Evolutionary conservation across 495 filamentous ascomycete species (phyloP), one percentile per base, ranked within the genome.

Genomic region (Rostrohypoxylon terebratum): DNA sequence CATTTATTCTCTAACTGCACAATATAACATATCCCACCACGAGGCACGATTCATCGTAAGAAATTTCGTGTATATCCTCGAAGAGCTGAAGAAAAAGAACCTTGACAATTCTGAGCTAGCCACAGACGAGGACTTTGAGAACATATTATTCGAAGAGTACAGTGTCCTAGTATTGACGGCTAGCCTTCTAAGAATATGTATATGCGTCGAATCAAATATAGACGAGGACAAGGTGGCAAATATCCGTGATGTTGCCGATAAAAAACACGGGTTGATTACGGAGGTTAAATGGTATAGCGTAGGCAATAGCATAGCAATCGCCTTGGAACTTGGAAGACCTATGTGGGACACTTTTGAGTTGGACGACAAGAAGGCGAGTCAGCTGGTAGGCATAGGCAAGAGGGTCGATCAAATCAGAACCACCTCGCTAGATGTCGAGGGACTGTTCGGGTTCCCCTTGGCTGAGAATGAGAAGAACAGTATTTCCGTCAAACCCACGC

Each of bases 311-410:
- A 2, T 40, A 16, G 55, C 64, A 6, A 20, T 53, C 7, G 14
- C 21, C 20, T 34, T 67, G 14, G 54, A 67, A 34, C 31, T 67
- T 34, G 55, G 54, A 33, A 60, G 45, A 18, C 55, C 64, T 14
- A 21, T 53, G 8, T 67, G 64, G 64, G 54, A 67, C 0, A 20
- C 45, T 13, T 67, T 34, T 18, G 21, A 21, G 25, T 13, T 67
- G 45, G 64, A 67, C n/a, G 54, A 60, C 14, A 20, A n/a, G 3
- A 60, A 59, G 28, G 64, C 33, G 20, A 8, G 7, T 13, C 14
- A 14, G 28, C 20, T 51, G 20, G 20, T 51, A 25, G 47, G 1
- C 20, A 51, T 51, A 4, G 47, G 47, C 10, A 25, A 10, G 21
- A 51, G 9, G 47, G 25, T 51, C 21, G 47, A 51, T 25, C 6